Conservation (phyloP, 1,284 basidiomycete species). For the Pisolithus thermaeus region DNA sequence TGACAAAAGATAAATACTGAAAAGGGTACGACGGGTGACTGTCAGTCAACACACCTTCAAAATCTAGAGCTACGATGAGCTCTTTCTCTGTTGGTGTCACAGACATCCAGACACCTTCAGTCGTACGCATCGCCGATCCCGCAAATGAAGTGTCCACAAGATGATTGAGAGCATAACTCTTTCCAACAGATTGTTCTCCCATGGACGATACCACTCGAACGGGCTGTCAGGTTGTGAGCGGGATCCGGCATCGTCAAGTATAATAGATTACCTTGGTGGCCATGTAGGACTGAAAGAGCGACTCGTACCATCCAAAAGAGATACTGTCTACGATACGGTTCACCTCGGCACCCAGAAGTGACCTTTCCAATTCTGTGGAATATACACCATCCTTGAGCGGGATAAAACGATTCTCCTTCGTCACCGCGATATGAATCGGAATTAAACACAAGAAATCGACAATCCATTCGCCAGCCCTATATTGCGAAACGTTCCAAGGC, state of each 20-base stretch:
- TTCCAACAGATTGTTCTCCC: slow-evolving; percentile 65
- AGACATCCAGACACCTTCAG: slow-evolving; percentile 65
- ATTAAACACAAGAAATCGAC: slow-evolving; percentile 58
- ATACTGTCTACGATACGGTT: slow-evolving; percentile 49
- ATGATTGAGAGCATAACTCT: slow-evolving; percentile 58
- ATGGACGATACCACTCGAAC: slow-evolving; percentile 62
- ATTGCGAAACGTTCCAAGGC: slow-evolving; percentile 31
- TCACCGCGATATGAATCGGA: slow-evolving; percentile 57
- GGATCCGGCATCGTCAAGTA: not conserved
- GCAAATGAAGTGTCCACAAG: slow-evolving; percentile 61
- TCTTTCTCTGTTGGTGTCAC: slow-evolving; percentile 52
- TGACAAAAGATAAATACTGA: slow-evolving; percentile 18
- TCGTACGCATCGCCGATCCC: slow-evolving; percentile 62
- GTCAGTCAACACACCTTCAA: slow-evolving; percentile 42
- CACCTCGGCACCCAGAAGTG: slow-evolving; percentile 54
- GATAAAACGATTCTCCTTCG: slow-evolving; percentile 52
- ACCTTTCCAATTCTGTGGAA: slow-evolving; percentile 44
- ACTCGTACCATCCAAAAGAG: slow-evolving; percentile 63
- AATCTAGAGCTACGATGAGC: slow-evolving; percentile 56
- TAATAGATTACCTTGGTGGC: slow-evolving; percentile 41
- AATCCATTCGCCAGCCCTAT: slow-evolving; percentile 55
- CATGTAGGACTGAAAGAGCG: slow-evolving; percentile 58
- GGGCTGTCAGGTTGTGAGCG: slow-evolving; percentile 32
- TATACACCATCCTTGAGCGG: slow-evolving; percentile 55
- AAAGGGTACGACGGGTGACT: not conserved